These are phyloP conservation scores for Rhizophagus sp. DNA, from an alignment of 192 early-diverging fungal species.

Conservation along the genomic window DNA sequence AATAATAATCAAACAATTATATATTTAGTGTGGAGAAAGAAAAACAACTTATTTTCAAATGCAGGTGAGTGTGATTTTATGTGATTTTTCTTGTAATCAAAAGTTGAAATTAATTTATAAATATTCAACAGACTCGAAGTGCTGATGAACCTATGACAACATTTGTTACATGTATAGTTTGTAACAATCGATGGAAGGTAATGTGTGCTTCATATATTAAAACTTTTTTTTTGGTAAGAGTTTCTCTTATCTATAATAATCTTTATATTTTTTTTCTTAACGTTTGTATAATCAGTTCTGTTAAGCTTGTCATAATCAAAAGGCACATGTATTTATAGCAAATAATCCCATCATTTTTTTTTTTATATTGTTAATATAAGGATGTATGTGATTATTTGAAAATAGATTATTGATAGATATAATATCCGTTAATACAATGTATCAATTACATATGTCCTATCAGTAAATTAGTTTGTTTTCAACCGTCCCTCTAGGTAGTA, in stretches of 20 bases:
- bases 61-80: constrained; percentile 46
- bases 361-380: neutral
- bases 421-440: neutral
- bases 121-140: constrained; percentile 66
- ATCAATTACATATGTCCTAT: too few relatives aligned
- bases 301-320: neutral
- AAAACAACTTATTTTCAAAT: constrained; percentile 93
- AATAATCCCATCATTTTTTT: neutral
- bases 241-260: neutral
- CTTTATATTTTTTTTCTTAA: neutral
- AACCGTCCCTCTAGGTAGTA: too few relatives aligned
- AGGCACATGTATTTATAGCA: neutral
- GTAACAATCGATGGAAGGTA: constrained; percentile 85
- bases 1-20: neutral
- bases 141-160: constrained; percentile 99
- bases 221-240: neutral
- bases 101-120: neutral
- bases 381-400: neutral
- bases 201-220: neutral
- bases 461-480: too few relatives aligned
- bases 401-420: neutral
- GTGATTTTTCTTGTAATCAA: neutral
- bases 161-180: constrained; percentile 89
- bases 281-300: neutral
- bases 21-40: constrained; percentile 67